phyloP scores from a whole-genome alignment of 78 protist species.

The Andalucia godoyi region DNA sequence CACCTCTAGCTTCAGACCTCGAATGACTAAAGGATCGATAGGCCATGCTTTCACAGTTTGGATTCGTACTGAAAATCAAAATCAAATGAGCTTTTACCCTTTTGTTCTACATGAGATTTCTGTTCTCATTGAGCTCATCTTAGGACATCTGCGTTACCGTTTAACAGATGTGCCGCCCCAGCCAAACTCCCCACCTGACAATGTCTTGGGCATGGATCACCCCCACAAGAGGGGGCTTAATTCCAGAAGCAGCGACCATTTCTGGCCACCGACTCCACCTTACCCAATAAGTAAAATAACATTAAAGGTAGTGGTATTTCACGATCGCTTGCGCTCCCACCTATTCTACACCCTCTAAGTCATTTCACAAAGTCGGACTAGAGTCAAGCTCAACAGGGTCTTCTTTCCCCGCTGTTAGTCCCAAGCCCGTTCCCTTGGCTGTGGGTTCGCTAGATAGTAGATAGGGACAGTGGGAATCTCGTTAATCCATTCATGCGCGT shows the following conservation, averaged over 20 bases:
- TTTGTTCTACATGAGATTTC: slow-evolving; percentile 72
- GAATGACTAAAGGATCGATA: slow-evolving; percentile 77
- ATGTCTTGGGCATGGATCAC: slow-evolving; percentile 23
- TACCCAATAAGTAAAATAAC: slow-evolving; percentile 40
- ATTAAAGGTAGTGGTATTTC: slow-evolving; percentile 64
- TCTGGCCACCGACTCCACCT: not conserved
- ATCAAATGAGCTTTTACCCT: slow-evolving; percentile 77
- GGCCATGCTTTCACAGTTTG: slow-evolving; percentile 87
- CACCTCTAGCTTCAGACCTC: slow-evolving; percentile 81
- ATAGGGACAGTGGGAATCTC: slow-evolving; percentile 93
- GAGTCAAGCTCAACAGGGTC: slow-evolving; percentile 59
- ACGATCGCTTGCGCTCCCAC: slow-evolving; percentile 57
- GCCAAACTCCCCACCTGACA: slow-evolving; percentile 83
- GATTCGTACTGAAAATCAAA: slow-evolving; percentile 79
- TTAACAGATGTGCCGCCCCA: slow-evolving; percentile 85
- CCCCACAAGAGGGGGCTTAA: not conserved
- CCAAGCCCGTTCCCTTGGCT: slow-evolving; percentile 49
- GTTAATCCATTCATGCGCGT: slow-evolving; percentile 90
- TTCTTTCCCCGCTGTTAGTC: slow-evolving; percentile 48
- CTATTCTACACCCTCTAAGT: slow-evolving; percentile 57
- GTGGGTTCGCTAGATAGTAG: slow-evolving; percentile 52
- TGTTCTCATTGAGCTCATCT: slow-evolving; percentile 73
- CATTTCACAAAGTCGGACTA: slow-evolving; percentile 27
- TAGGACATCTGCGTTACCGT: slow-evolving; percentile 78
- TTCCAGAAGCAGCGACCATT: too few species aligned